Evolutionary conservation across 208 protist species (phyloP).

Genomic region (Balamuthia mandrillaris): DNA sequence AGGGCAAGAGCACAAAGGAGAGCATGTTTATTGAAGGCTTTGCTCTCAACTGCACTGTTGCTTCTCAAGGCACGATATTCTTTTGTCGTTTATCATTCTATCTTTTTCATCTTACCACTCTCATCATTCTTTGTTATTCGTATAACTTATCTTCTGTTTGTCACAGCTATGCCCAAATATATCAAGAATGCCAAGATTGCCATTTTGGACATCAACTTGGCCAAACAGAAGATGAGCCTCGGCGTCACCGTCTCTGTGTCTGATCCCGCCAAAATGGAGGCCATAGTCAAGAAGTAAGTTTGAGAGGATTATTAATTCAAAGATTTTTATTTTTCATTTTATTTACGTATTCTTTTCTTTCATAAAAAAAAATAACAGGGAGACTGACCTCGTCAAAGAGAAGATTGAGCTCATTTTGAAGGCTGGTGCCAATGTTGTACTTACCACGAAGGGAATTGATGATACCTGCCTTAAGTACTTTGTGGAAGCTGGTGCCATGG

Average conservation of each 20-base stretch:
- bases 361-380: too few species aligned
- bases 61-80: conserved; percentile 80
- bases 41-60: conserved; percentile 92
- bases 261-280: conserved; percentile 95
- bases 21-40: conserved; percentile 89
- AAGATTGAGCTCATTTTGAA: conserved; percentile 95
- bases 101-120: background rate
- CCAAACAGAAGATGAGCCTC: conserved; percentile 92
- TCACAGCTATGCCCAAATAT: conserved; percentile 87
- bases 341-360: background rate
- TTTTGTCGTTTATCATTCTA: background rate
- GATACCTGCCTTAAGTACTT: conserved; percentile 98
- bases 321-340: background rate
- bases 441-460: conserved; percentile 98
- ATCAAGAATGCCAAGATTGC: conserved; percentile 96
- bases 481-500: conserved; percentile 94
- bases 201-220: conserved; percentile 97
- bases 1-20: conserved; percentile 91
- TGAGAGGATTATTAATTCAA: background rate
- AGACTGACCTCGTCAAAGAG: conserved; percentile 96
- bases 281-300: conserved; percentile 72
- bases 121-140: background rate
- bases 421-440: conserved; percentile 97
- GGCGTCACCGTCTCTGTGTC: conserved; percentile 94
- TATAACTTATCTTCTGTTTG: background rate